These are phyloP conservation scores for Trichoderma reesei DNA, from an alignment of 495 filamentous ascomycete genomes.

Conservation along the genomic window DNA sequence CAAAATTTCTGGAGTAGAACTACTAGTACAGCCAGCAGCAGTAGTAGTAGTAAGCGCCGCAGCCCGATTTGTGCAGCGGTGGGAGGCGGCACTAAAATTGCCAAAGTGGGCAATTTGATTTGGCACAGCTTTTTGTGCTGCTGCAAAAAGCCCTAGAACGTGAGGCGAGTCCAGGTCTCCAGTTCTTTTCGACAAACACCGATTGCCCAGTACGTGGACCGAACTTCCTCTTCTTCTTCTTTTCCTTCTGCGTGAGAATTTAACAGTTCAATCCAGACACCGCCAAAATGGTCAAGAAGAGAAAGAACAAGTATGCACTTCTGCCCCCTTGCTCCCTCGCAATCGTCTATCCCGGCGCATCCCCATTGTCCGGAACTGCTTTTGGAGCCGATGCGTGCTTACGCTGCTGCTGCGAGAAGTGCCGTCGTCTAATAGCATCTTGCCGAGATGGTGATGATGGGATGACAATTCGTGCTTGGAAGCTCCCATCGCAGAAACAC, in stretches of 20 bases:
- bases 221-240: not conserved
- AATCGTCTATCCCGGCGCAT: not conserved
- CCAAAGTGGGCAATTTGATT: not conserved
- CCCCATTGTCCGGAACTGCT: too few relatives aligned
- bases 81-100: not conserved
- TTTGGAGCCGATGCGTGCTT: too few relatives aligned
- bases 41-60: not conserved
- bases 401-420: too few relatives aligned
- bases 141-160: not conserved
- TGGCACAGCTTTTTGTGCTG: not conserved
- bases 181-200: slow-evolving; percentile 15
- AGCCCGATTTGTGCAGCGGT: not conserved
- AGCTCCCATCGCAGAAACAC: not conserved
- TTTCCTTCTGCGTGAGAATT: slow-evolving; percentile 12
- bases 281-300: slow-evolving; percentile 98
- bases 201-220: slow-evolving; percentile 18
- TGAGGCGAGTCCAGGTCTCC: slow-evolving; percentile 8
- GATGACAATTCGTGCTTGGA: not conserved
- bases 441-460: slow-evolving; percentile 4
- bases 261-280: slow-evolving; percentile 38
- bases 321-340: slow-evolving; percentile 41
- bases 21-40: not conserved
- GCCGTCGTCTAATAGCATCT: not conserved
- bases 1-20: not conserved
- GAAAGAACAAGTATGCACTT: slow-evolving; percentile 54